Evolutionary conservation across 1,139 yeast genomes (phyloP), one percentile per base, ranked within the genome.

Genomic region (Lodderomyces pseudojiufengensis): DNA sequence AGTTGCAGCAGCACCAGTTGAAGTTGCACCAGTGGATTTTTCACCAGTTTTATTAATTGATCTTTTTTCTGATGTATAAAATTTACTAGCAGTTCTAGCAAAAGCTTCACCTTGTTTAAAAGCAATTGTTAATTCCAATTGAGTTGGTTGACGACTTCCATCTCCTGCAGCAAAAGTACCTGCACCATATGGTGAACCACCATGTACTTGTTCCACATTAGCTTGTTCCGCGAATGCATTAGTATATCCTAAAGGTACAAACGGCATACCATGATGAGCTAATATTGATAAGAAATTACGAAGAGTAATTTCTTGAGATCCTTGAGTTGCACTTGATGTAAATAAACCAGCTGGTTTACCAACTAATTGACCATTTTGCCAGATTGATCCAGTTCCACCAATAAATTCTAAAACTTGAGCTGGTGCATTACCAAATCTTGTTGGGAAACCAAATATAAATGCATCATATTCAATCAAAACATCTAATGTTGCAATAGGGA

Each of bases 121-220:
- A 20, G 73, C 74, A 31, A 68, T 45, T 35, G 57, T 54, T 50
- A 59, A 51, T 48, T 73, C 80, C 31, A 60, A 45, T 32, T 56
- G 61, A 35, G 61, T 42, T 18, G 75, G 69, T 41, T 54, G 58
- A 61, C 73, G 67, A 10, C 74, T 61, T 36, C 78, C 78, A 49
- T 70, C 77, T 18, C 60, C 44, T 37, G 69, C 74, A 27, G 79
- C 76, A 42, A 58, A 54, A 12, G 72, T 54, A 44, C 77, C 77
- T 15, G 78, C 67, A 52, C 78, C 78, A 65, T 70, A 73, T 23
- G 78, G 65, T 37, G 75, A 59, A 40, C 67, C 68, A 45, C 78
- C 78, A 41, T 66, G 73, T 29, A 57, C 52, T 48, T 68, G 74
- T 1, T 58, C 59, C 27, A 66, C 39, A 41, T 54, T 54, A 4